Evolutionary conservation across 2,329 filamentous ascomycete genomes (phyloP).

Genomic region (Xylaria sp.): DNA sequence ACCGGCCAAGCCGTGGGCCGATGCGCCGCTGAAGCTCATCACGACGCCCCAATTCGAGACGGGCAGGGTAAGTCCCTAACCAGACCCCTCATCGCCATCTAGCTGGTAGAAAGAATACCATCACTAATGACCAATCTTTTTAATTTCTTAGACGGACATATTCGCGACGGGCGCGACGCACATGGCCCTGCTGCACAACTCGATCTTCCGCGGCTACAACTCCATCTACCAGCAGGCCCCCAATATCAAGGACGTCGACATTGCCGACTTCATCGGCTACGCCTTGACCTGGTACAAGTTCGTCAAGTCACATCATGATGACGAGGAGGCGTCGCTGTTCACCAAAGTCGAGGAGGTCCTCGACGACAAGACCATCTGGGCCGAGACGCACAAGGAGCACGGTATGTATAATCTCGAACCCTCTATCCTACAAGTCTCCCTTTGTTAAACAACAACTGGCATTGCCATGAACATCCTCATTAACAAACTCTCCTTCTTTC

Average conservation of each 20-base stretch:
- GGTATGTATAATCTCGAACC: slow-evolving; percentile 45
- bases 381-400: slow-evolving; percentile 60
- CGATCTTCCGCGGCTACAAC: slow-evolving; percentile 68
- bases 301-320: slow-evolving; percentile 64
- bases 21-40: slow-evolving; percentile 60
- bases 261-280: slow-evolving; percentile 63
- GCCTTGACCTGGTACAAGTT: slow-evolving; percentile 63
- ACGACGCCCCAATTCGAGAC: slow-evolving; percentile 59
- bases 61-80: slow-evolving; percentile 49
- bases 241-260: slow-evolving; percentile 56
- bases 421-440: background rate
- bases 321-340: slow-evolving; percentile 64
- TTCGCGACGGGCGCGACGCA: slow-evolving; percentile 65
- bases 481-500: background rate
- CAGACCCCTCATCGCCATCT: background rate
- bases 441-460: background rate
- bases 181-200: slow-evolving; percentile 67
- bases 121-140: background rate
- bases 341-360: slow-evolving; percentile 59
- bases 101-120: no score
- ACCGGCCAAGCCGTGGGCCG: slow-evolving; percentile 54
- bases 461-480: background rate
- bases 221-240: slow-evolving; percentile 66
- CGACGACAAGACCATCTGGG: slow-evolving; percentile 56
- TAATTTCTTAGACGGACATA: slow-evolving; percentile 57